A percentile compares a stretch with the other conserved stretches of the same genome.
Conservation (phyloP, 257 asterid species). For the Nicotiana tomentosiformis region DNA sequence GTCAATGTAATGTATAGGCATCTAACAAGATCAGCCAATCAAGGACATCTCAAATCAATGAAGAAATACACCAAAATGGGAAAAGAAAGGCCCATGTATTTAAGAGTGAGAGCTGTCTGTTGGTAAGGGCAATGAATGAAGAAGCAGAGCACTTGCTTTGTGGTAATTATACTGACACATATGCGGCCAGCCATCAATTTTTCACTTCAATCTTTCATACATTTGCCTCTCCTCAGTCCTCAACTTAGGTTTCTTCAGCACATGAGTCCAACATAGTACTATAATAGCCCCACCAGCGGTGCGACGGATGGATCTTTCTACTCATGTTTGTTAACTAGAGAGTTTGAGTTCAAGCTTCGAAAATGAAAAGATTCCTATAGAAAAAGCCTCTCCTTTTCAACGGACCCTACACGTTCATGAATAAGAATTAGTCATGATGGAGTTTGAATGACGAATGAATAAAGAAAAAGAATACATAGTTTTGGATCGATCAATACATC, state of each 20-base stretch:
- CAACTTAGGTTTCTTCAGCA: background rate
- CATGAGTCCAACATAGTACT: background rate
- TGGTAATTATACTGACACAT: slow-evolving; percentile 30
- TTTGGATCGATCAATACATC: too few relatives aligned
- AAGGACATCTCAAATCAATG: background rate
- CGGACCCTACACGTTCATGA: too few relatives aligned
- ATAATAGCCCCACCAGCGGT: background rate
- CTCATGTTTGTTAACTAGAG: background rate
- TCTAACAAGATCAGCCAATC: background rate
- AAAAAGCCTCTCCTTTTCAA: too few relatives aligned
- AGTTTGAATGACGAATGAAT: too few relatives aligned
- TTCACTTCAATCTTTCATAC: slow-evolving; percentile 2
- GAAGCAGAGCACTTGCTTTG: slow-evolving; percentile 17
- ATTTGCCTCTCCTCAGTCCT: slow-evolving; percentile 5
- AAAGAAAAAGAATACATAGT: too few relatives aligned
- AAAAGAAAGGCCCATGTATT: background rate
- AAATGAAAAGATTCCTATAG: background rate
- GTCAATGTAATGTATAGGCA: background rate
- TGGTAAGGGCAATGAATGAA: slow-evolving; percentile 29
- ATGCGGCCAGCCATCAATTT: background rate
- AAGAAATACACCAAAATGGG: background rate
- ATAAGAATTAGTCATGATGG: too few relatives aligned
- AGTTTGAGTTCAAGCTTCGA: background rate
- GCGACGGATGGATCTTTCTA: too few relatives aligned
- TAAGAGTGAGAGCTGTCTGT: slow-evolving; percentile 29